phyloP scores from a whole-genome alignment of 1,139 yeast species.

The Candida albicans region DNA sequence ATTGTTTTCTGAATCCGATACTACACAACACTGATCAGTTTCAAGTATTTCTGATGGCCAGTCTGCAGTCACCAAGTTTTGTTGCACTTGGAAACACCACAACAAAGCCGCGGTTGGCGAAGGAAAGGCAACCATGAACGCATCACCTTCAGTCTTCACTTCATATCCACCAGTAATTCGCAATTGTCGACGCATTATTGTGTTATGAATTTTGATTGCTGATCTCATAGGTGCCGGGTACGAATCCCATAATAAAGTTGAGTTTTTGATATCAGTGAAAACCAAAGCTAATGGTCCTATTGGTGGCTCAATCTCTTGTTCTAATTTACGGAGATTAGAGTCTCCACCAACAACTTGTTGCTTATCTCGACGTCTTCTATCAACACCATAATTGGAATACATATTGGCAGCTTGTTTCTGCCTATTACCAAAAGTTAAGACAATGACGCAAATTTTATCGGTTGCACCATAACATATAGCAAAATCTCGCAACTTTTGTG shows the following conservation, averaged over 20 bases:
- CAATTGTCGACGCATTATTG: constrained; percentile 89
- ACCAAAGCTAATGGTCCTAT: constrained; percentile 93
- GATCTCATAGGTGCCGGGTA: constrained; percentile 95
- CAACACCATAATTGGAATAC: constrained; percentile 12
- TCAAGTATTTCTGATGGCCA: constrained; percentile 96
- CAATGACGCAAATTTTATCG: constrained; percentile 83
- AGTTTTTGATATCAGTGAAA: constrained; percentile 94
- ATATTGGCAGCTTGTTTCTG: constrained; percentile 26
- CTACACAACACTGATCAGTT: constrained; percentile 80
- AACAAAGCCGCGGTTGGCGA: constrained; percentile 85
- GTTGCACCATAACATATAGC: constrained; percentile 90
- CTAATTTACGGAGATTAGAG: constrained; percentile 75
- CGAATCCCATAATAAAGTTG: constrained; percentile 91
- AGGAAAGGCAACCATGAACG: constrained; percentile 97
- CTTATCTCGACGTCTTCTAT: constrained; percentile 57
- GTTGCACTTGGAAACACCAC: constrained; percentile 95
- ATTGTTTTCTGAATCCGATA: constrained; percentile 65
- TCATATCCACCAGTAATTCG: constrained; percentile 96
- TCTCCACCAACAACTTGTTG: constrained; percentile 61
- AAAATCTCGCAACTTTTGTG: constrained; percentile 89
- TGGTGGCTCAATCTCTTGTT: constrained; percentile 94
- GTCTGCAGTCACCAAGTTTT: constrained; percentile 75
- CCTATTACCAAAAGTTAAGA: constrained; percentile 60
- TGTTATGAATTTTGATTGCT: constrained; percentile 91
- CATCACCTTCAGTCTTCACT: constrained; percentile 99